These are phyloP conservation scores for Urochloa ruziziensis DNA, from an alignment of 176 grass and related monocot species.

Conservation along the genomic window DNA sequence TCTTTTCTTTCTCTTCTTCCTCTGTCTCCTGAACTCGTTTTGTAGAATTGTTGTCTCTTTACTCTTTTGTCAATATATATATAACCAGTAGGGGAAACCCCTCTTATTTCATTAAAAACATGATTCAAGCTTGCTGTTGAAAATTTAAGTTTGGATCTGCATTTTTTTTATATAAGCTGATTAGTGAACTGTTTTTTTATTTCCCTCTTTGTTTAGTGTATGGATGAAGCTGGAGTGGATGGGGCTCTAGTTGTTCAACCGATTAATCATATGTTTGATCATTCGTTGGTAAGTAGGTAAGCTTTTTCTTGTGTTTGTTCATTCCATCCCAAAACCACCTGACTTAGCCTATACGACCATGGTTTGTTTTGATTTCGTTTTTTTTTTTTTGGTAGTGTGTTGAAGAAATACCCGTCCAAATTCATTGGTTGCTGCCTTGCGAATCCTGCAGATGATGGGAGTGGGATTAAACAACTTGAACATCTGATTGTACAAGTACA, in stretches of 20 bases:
- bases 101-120: too few relatives aligned
- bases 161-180: background rate
- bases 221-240: conserved; percentile 81
- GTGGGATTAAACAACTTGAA: conserved; percentile 75
- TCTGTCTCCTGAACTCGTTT: too few relatives aligned
- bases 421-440: conserved; percentile 86
- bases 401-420: conserved; percentile 86
- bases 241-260: conserved; percentile 88
- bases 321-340: background rate
- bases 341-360: background rate
- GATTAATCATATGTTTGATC: conserved; percentile 88
- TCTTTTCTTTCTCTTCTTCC: too few relatives aligned
- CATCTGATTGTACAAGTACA: conserved; percentile 68
- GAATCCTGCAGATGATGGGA: conserved; percentile 82
- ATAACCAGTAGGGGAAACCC: too few relatives aligned
- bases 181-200: background rate
- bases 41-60: too few relatives aligned
- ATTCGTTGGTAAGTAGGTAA: conserved; percentile 85
- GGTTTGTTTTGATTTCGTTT: background rate
- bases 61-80: too few relatives aligned
- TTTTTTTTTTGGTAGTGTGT: conserved; percentile 48
- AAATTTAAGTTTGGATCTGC: background rate
- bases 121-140: background rate
- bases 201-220: conserved; percentile 45
- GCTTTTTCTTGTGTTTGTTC: background rate